Conservation (phyloP, 257 asterid genomes). For the Nicotiana knightiana region DNA sequence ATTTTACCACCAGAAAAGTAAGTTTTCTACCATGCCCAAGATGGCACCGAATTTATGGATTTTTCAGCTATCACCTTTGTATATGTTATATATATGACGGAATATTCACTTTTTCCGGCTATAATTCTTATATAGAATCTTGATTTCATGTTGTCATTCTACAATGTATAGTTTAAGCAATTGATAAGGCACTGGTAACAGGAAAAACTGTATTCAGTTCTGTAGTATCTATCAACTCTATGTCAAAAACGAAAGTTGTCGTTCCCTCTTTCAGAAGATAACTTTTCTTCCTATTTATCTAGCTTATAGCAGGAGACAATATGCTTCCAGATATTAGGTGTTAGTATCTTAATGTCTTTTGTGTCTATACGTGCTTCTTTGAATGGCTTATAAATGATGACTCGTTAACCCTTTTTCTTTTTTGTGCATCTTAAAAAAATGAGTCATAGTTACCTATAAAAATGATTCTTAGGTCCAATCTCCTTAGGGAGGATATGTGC, state of each 20-base stretch:
- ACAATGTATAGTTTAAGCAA: background rate
- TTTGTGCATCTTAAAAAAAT: background rate
- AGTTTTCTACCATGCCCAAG: constrained; percentile 19
- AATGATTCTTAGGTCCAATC: background rate
- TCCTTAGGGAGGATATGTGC: background rate
- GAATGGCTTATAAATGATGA: background rate
- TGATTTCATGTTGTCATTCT: background rate
- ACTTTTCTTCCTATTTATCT: background rate
- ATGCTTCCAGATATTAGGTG: background rate
- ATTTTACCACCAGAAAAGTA: constrained; percentile 62
- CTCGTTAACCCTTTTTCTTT: background rate
- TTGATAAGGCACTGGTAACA: background rate
- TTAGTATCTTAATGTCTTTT: background rate
- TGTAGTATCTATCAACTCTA: background rate
- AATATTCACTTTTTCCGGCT: background rate
- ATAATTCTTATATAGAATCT: background rate
- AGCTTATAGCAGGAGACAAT: background rate
- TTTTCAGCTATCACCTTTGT: background rate
- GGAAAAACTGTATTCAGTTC: background rate
- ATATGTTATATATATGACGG: background rate
- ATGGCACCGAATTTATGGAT: background rate
- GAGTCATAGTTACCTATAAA: background rate
- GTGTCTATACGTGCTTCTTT: background rate
- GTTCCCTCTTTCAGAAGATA: background rate
- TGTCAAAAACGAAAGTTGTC: background rate